Evolutionary conservation across 371 early-diverging fungal genomes (phyloP).

Genomic region (Haplosporangium sp.): DNA sequence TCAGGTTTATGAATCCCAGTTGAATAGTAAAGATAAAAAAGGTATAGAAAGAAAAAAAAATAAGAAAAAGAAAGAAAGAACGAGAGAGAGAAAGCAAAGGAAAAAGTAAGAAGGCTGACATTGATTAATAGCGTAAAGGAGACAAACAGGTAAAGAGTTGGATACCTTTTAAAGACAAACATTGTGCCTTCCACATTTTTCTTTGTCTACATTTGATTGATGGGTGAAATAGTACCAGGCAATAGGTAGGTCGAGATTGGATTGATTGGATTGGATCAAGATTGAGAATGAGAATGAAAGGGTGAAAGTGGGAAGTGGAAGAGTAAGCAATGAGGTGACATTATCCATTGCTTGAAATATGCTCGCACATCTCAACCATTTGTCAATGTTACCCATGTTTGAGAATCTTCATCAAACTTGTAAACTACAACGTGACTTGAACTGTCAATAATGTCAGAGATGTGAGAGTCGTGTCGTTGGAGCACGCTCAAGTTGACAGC

Average conservation of each 20-base stretch:
- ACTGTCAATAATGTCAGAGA: conserved; percentile 75
- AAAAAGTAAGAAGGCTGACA: no score
- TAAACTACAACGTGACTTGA: conserved; percentile 85
- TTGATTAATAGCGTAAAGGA: neutral
- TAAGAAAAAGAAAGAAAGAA: neutral
- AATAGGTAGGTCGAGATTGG: no score
- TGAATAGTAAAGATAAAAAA: neutral
- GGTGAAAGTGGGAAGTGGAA: neutral
- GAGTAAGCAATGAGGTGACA: neutral
- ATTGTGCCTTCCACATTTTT: conserved; percentile 61
- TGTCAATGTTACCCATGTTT: conserved; percentile 76
- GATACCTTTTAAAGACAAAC: conserved; percentile 53
- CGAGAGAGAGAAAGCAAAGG: no score
- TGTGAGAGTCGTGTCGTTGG: conserved; percentile 76
- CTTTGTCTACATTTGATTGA: conserved; percentile 65
- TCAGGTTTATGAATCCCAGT: neutral
- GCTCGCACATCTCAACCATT: neutral
- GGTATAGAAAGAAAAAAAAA: neutral
- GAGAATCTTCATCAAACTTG: conserved; percentile 71
- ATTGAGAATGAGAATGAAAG: neutral
- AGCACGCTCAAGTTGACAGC: conserved; percentile 79
- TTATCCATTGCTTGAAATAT: neutral
- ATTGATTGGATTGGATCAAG: neutral
- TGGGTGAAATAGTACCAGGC: neutral
- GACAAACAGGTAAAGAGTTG: neutral